Evolutionary conservation across 2,329 filamentous ascomycete species (phyloP), one percentile per base, ranked within the genome.

Genomic region (Fusarium pseudograminearum): DNA sequence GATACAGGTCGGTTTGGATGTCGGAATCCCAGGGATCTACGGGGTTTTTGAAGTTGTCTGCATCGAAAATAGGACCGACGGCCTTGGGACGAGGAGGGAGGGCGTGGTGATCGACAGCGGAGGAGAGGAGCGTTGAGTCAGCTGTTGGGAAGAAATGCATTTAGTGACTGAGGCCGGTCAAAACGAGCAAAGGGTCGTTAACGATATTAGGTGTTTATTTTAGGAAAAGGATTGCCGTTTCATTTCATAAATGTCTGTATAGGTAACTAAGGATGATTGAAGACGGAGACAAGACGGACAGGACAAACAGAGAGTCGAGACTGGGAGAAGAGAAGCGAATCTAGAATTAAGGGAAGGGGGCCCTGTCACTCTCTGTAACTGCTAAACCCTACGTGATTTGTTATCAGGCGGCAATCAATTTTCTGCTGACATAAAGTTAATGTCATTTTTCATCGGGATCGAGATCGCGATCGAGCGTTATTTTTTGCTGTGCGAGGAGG

Each of bases 111-210:
- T 67, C 64, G 18, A 76, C 24, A 4, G 67, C 59, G 10, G 74
- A 57, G n/a, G 67, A 65, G 33, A 77, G 61, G 5, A 77, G 55
- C 16, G 63, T 58, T 4, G 73, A 70, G 38, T 77, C 76, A 15
- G 71, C 76, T 47, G 47, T 64, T 7, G 76, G 76, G 52, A 74
- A 72, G 64, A 77, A 77, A 65, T 40, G 54, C 63, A 66, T 66
- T 65, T 66, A 66, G 42, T 46, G 42, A 30, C 30, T 5, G 26
- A 18, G 7, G 18, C 2, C 24, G 42, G 1, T 7, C 4, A 28
- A 28, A 30, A 45, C 10, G 26, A 38, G 24, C 5, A 9, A 20
- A 8, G n/a, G 38, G 15, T 12, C 2, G 15, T n/a, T 16, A 10
- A 3, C 4, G 20, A 10, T 8, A 1, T 22, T 9, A 22, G 46